These are phyloP conservation scores for Neurospora pannonica DNA, from an alignment of 495 filamentous ascomycete species.

Conservation along the genomic window DNA sequence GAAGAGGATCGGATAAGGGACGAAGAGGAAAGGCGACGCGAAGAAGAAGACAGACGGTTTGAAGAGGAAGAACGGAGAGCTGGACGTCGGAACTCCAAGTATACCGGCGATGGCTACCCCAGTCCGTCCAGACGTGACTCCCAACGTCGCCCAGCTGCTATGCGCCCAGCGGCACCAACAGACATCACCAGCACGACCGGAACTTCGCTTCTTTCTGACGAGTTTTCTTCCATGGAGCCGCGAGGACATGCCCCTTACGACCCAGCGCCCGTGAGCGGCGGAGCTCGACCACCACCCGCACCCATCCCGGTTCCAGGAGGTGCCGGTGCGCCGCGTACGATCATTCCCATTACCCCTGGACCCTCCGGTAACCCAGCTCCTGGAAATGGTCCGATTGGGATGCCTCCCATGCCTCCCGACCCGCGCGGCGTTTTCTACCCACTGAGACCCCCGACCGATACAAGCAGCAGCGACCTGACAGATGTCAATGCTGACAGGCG, in stretches of 20 bases:
- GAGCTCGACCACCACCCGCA: slow-evolving; percentile 2
- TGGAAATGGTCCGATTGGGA: slow-evolving; percentile 19
- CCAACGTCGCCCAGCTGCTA: slow-evolving; percentile 20
- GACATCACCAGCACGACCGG: slow-evolving; percentile 19
- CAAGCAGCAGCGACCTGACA: slow-evolving; percentile 32
- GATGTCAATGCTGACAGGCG: slow-evolving; percentile 23
- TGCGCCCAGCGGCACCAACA: slow-evolving; percentile 25
- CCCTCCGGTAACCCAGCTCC: slow-evolving; percentile 4
- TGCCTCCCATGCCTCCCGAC: slow-evolving; percentile 44
- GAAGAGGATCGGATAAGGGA: slow-evolving; percentile 57
- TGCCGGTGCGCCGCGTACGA: slow-evolving; percentile 7
- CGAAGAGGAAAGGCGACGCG: slow-evolving; percentile 52
- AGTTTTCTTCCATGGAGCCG: slow-evolving; percentile 30
- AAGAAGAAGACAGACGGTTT: slow-evolving; percentile 38
- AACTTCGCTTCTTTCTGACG: slow-evolving; percentile 24
- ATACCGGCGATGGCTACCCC: slow-evolving; percentile 53
- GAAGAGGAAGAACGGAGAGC: slow-evolving; percentile 38
- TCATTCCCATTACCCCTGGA: slow-evolving; percentile 28
- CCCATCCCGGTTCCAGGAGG: background rate
- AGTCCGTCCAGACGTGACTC: slow-evolving; percentile 45
- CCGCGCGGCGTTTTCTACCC: slow-evolving; percentile 50
- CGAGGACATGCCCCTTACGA: slow-evolving; percentile 22
- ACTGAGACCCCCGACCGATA: slow-evolving; percentile 43
- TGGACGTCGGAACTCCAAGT: slow-evolving; percentile 31
- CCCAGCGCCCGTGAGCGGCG: slow-evolving; percentile 12